phyloP scores from a whole-genome alignment of 2,329 filamentous ascomycete genomes.

The Diplodia mutila region DNA sequence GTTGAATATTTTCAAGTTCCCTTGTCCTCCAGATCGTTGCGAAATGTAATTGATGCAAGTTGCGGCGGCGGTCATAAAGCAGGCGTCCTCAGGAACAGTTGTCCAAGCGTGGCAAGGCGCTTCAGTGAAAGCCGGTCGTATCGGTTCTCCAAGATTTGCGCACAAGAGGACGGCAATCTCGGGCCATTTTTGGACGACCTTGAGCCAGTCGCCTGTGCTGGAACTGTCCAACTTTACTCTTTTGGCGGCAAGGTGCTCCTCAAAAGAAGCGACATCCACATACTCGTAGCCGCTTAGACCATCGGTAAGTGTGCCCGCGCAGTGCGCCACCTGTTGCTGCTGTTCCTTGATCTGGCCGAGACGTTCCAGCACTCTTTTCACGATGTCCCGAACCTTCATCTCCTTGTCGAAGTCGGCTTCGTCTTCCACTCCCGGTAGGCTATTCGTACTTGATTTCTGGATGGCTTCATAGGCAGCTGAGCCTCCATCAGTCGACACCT shows the following conservation, averaged over 20 bases:
- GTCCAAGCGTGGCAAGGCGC: background rate
- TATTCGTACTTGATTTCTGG: background rate
- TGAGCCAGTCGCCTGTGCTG: background rate
- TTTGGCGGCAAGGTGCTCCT: background rate
- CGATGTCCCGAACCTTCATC: background rate
- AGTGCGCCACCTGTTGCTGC: background rate
- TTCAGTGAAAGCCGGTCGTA: background rate
- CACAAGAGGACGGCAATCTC: background rate
- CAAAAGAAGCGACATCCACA: background rate
- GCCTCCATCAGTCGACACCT: background rate
- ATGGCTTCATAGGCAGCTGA: background rate
- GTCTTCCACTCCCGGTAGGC: background rate
- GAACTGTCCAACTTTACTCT: background rate
- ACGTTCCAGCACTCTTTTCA: background rate
- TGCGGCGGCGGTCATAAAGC: background rate
- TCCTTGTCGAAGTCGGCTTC: background rate
- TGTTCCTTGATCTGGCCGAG: background rate
- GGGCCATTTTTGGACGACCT: background rate
- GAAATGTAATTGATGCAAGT: background rate
- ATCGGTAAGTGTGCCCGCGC: background rate
- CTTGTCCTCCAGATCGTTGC: background rate
- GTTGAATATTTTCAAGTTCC: background rate
- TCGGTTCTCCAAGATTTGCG: background rate
- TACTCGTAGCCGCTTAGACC: background rate
- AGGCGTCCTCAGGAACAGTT: background rate